Evolutionary conservation across 352 stramenopile species (phyloP).

Genomic region (Pythium rishiriense): DNA sequence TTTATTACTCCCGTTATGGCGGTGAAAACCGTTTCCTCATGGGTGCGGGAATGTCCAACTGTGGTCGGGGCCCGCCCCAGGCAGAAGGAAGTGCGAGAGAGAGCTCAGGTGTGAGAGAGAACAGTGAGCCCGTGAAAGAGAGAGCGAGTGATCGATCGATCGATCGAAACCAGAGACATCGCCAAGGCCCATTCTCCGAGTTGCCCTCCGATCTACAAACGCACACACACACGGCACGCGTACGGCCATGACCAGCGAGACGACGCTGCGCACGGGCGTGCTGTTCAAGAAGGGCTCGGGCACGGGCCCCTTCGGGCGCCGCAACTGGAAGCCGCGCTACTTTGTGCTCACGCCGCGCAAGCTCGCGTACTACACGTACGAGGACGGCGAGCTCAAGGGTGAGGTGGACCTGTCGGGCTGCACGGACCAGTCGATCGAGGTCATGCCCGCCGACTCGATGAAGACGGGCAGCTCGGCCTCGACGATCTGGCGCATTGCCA

Average conservation of each 20-base stretch:
- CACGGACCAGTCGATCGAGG: conserved; percentile 35
- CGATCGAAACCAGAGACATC: not conserved
- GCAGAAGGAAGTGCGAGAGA: too few relatives aligned
- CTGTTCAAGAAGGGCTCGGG: conserved; percentile 57
- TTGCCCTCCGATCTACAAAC: not conserved
- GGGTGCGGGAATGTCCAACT: not conserved
- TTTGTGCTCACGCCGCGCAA: conserved; percentile 41
- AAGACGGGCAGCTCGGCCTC: conserved; percentile 48
- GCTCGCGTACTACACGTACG: conserved; percentile 40
- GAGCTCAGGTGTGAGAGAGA: conserved; percentile 3
- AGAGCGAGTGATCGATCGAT: too few relatives aligned
- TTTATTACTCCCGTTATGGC: too few relatives aligned
- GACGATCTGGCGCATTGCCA: conserved; percentile 50
- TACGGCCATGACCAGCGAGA: conserved; percentile 20
- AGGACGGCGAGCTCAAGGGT: conserved; percentile 38
- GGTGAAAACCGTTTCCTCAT: conserved; percentile 3
- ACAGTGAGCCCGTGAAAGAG: not conserved
- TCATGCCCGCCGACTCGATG: conserved; percentile 45
- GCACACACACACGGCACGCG: not conserved
- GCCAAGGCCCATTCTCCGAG: not conserved
- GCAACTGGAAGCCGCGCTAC: conserved; percentile 60
- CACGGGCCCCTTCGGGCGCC: conserved; percentile 37
- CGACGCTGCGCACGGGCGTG: conserved; percentile 37
- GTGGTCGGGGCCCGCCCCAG: not conserved
- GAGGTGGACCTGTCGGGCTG: conserved; percentile 34